Base-by-base conservation (phyloP, 805 yeast species). In the Candida corydali region DNA sequence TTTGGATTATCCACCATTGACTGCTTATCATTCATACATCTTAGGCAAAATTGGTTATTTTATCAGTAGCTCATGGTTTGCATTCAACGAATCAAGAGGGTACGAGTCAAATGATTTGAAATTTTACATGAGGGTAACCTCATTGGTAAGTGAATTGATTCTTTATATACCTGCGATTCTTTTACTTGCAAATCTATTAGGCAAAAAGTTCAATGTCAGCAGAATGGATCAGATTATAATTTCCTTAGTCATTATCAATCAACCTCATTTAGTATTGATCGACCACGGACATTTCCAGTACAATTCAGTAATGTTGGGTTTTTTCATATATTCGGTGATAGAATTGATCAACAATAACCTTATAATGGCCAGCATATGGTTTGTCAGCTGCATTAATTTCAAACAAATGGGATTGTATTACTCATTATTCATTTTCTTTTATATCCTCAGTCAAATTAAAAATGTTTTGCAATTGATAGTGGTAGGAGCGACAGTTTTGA, bases 261-360 rank as follows among this genome's bases (percentile, higher is more conserved):
- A 86, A 57, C 97, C 98, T 0, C 71, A 85, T 2, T 66, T 91
- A 41, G 72, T 85, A 29, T 69, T 93, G 39, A 80, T 93, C 32
- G 99, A 93, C 55, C 97, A 93, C 59, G 98, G 98, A 5, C 98
- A 93, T 61, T 93, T 93, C 63, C 98, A 94, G 62, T 91, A 79
- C 61, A 94, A 93, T 51, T 76, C 88, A 0, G 94, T 93, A 17
- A 91, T 93, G 98, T 73, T 93, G 24, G 98, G 98, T 0, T 65
- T 91, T 12, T 72, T 91, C 4, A 66, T 87, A 18, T 63, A 78
- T 37, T 72, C 95, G 0, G 63, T 93, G 29, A 76, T 75, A 36
- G 80, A 79, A 42, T 65, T 91, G 25, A 53, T 82, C 22, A 73
- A 78, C 40, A 85, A 78, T 20, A 77, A 78, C 50, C 71, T 77